Evolutionary conservation across 129 eudicot species (phyloP), one percentile per base, ranked within the genome.

Genomic region (Glebionis coronaria): DNA sequence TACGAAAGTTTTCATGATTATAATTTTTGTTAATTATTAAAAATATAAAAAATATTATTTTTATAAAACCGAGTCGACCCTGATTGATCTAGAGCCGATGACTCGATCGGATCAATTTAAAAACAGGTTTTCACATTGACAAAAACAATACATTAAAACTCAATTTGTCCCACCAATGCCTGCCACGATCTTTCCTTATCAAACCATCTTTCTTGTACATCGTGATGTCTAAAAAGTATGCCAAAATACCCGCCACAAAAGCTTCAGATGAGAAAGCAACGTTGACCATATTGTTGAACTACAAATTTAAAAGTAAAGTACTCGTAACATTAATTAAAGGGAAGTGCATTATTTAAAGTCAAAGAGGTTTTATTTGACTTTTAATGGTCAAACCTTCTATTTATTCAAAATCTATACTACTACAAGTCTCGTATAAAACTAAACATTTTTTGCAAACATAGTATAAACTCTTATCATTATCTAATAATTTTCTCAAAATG

Each of bases 81-180:
- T n/a, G n/a, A n/a, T n/a, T n/a, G n/a, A n/a, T n/a, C n/a, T n/a
- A n/a, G n/a, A n/a, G n/a, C n/a, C n/a, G n/a, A n/a, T n/a, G n/a
- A n/a, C n/a, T n/a, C n/a, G n/a, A n/a, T n/a, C n/a, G n/a, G n/a
- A n/a, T n/a, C n/a, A n/a, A n/a, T n/a, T n/a, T n/a, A n/a, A n/a
- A n/a, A n/a, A n/a, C n/a, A n/a, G n/a, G n/a, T n/a, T n/a, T n/a
- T n/a, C n/a, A n/a, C n/a, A n/a, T n/a, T n/a, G n/a, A n/a, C n/a
- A n/a, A n/a, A n/a, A n/a, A n/a, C n/a, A n/a, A n/a, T n/a, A n/a
- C n/a, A n/a, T n/a, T n/a, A n/a, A n/a, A n/a, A n/a, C n/a, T n/a
- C n/a, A 79, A 85, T 21, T 82, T 85, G 63, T 79, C 82, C 91
- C 91, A 85, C 85, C 85, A 85, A 68, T 82, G 91, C 54, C 58